A percentile compares a stretch with the other conserved stretches of the same genome.
Conservation (phyloP, 805 yeast genomes). For the Gaillardinia entomophila region DNA sequence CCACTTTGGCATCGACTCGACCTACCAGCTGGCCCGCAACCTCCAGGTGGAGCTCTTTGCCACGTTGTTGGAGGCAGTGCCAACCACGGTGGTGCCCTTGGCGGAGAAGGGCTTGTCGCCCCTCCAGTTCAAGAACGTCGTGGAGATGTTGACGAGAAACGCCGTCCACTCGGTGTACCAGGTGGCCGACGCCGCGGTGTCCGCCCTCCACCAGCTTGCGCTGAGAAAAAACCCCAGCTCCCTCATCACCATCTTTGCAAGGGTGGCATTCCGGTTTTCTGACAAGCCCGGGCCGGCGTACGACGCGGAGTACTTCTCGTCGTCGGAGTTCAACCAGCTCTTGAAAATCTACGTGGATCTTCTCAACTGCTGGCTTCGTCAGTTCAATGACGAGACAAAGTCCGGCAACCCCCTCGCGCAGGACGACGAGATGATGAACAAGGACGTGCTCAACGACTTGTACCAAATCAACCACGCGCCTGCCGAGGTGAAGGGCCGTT, state of each 20-base stretch:
- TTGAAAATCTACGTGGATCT: conserved; percentile 73
- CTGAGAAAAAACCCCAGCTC: conserved; percentile 63
- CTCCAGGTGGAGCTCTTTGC: conserved; percentile 59
- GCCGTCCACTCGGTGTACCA: conserved; percentile 59
- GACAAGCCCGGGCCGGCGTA: conserved; percentile 59
- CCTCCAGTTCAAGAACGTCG: conserved; percentile 54
- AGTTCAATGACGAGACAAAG: conserved; percentile 33
- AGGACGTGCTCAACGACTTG: conserved; percentile 34
- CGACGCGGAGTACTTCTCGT: conserved; percentile 53
- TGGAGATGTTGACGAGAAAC: conserved; percentile 75
- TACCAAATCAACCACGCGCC: conserved; percentile 37
- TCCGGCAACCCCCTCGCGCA: conserved; percentile 19
- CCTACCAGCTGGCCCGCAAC: conserved; percentile 27
- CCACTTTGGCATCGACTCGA: conserved; percentile 34
- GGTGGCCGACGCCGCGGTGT: conserved; percentile 60
- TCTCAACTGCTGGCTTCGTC: conserved; percentile 75
- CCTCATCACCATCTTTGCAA: conserved; percentile 69
- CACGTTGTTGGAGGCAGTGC: conserved; percentile 61
- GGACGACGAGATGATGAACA: conserved; percentile 30
- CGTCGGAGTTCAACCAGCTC: conserved; percentile 54
- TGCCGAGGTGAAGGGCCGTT: conserved; percentile 14
- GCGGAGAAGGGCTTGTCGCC: conserved; percentile 35
- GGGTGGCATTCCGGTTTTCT: conserved; percentile 72
- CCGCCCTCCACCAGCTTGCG: conserved; percentile 62
- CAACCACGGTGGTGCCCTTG: conserved; percentile 48